Evolutionary conservation across 2,329 filamentous ascomycete genomes (phyloP).

Genomic region (Trichoderma sp.): DNA sequence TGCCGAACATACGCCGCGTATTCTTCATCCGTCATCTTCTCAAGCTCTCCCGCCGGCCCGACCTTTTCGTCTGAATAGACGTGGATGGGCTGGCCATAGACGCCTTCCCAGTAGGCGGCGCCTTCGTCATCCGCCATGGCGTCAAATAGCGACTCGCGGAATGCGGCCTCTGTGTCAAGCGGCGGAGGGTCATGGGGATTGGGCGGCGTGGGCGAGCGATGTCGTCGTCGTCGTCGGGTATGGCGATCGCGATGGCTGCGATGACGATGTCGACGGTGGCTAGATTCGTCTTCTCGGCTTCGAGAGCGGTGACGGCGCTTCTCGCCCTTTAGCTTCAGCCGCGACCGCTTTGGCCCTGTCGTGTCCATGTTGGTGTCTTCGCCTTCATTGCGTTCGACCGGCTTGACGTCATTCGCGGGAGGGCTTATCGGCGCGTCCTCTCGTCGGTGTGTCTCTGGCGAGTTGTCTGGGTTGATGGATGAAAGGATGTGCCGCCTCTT

Average conservation of each 20-base stretch:
- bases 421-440: not conserved
- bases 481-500: constrained; percentile 52
- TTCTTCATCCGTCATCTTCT: constrained; percentile 89
- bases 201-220: constrained; percentile 48
- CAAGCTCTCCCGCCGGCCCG: constrained; percentile 59
- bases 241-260: constrained; percentile 37
- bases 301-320: constrained; percentile 33
- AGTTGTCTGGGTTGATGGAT: constrained; percentile 47
- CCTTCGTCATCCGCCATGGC: constrained; percentile 97
- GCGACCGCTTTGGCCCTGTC: constrained; percentile 36
- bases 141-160: constrained; percentile 93
- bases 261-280: constrained; percentile 29
- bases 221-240: constrained; percentile 40
- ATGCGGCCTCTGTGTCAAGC: constrained; percentile 72
- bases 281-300: constrained; percentile 29
- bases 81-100: constrained; percentile 96
- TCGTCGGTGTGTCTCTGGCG: constrained; percentile 1
- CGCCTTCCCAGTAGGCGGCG: constrained; percentile 88
- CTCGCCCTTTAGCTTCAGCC: constrained; percentile 40
- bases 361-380: constrained; percentile 29
- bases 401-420: not conserved
- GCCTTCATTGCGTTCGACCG: not conserved
- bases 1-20: constrained; percentile 83
- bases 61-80: constrained; percentile 61
- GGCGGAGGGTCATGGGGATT: constrained; percentile 50